Conservation (phyloP, 1,139 yeast genomes). For the Debaryomyces robertsiae region DNA sequence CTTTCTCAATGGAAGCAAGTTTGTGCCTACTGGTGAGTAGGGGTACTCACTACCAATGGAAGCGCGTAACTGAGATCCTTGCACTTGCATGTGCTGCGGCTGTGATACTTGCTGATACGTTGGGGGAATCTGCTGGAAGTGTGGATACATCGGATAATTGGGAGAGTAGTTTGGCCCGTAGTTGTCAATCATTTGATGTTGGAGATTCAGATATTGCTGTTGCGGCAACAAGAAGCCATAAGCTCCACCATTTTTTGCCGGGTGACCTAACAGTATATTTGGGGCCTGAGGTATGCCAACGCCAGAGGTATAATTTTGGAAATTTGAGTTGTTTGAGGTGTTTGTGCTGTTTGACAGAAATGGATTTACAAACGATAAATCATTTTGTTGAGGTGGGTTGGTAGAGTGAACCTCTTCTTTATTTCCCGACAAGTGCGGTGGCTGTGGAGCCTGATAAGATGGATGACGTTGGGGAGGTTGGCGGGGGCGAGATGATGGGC, state of each 20-base stretch:
- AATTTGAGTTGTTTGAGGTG: constrained; percentile 1
- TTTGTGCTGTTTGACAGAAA: constrained; percentile 5
- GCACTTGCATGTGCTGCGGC: constrained; percentile 4
- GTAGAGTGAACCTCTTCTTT: constrained; percentile 6
- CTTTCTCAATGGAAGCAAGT: constrained; percentile 5
- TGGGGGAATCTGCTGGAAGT: constrained; percentile 1
- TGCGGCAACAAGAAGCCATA: constrained; percentile 2
- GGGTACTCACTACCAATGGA: constrained; percentile 18
- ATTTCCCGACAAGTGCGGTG: not conserved
- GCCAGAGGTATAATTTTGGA: not conserved
- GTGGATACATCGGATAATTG: constrained; percentile 4
- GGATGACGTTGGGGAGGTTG: constrained; percentile 7
- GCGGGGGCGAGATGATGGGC: constrained; percentile 12
- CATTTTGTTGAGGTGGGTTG: constrained; percentile 2
- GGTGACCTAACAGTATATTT: not conserved
- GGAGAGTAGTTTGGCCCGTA: constrained; percentile 4
- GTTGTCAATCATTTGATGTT: constrained; percentile 3
- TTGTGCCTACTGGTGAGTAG: constrained; percentile 2
- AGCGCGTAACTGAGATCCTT: constrained; percentile 10
- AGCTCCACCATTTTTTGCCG: not conserved
- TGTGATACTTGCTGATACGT: constrained; percentile 4
- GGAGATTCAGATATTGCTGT: constrained; percentile 7
- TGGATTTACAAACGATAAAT: constrained; percentile 7
- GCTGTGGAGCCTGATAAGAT: not conserved
- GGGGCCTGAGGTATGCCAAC: not conserved